These are phyloP conservation scores for Phytophthora europaea DNA, from an alignment of 352 stramenopile species.

Conservation along the genomic window DNA sequence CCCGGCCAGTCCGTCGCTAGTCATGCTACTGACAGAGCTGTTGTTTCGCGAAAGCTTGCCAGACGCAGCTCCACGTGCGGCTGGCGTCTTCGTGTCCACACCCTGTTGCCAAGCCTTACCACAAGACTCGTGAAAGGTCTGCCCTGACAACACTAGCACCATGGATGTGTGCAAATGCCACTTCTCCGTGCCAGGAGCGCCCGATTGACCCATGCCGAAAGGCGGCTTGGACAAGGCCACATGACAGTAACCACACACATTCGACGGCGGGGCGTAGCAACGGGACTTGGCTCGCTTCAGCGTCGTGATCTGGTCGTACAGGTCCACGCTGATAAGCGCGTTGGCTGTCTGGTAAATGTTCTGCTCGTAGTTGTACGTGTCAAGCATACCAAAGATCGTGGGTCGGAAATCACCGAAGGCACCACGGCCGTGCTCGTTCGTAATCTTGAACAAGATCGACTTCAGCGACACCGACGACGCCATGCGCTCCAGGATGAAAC, in stretches of 20 bases:
- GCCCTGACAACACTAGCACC: slow-evolving; percentile 81
- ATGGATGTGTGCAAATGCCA: slow-evolving; percentile 89
- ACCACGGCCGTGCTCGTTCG: slow-evolving; percentile 93
- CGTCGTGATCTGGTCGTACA: slow-evolving; percentile 88
- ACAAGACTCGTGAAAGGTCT: slow-evolving; percentile 90
- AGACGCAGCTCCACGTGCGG: slow-evolving; percentile 29
- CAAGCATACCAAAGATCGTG: slow-evolving; percentile 95
- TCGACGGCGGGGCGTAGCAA: slow-evolving; percentile 77
- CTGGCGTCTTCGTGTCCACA: slow-evolving; percentile 65
- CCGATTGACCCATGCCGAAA: slow-evolving; percentile 87
- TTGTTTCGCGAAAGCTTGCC: slow-evolving; percentile 51
- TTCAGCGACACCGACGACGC: slow-evolving; percentile 94
- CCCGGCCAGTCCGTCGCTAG: slow-evolving; percentile 33
- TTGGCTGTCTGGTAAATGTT: slow-evolving; percentile 92
- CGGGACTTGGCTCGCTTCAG: slow-evolving; percentile 80
- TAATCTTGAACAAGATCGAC: slow-evolving; percentile 96
- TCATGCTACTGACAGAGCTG: slow-evolving; percentile 53
- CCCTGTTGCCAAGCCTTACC: slow-evolving; percentile 88
- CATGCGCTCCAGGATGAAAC: slow-evolving; percentile 95
- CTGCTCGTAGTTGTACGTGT: slow-evolving; percentile 93
- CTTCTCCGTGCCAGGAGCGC: slow-evolving; percentile 71
- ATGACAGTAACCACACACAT: slow-evolving; percentile 85
- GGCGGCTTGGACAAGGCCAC: slow-evolving; percentile 84
- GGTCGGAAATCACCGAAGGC: slow-evolving; percentile 95
- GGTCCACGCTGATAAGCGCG: slow-evolving; percentile 82